Evolutionary conservation across 2,329 filamentous ascomycete species (phyloP).

Genomic region (Pyricularia grisea): DNA sequence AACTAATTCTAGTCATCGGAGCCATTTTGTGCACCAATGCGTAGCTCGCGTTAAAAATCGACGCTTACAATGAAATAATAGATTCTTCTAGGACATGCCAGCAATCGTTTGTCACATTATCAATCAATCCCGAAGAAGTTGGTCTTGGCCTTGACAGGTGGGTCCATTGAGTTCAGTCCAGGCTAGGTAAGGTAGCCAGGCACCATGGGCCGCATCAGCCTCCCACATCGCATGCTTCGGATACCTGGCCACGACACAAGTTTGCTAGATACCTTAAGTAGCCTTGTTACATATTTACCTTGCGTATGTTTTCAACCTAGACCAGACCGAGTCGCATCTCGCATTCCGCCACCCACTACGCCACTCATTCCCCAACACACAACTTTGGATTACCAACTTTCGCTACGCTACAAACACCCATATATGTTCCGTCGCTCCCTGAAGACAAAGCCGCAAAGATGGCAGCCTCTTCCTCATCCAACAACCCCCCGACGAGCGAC

Average conservation of each 20-base stretch:
- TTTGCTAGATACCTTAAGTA: too few species aligned
- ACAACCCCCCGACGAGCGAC: conserved; percentile 23
- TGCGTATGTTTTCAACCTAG: not conserved
- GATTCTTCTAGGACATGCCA: not conserved
- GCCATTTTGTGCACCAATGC: not conserved
- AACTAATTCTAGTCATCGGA: not conserved
- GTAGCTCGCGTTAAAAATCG: not conserved
- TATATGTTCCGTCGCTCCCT: not conserved
- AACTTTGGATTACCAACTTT: not conserved
- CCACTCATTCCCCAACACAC: not conserved
- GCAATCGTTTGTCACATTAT: not conserved
- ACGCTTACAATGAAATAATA: not conserved
- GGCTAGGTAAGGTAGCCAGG: not conserved
- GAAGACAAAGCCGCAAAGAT: not conserved
- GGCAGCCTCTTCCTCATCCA: conserved; percentile 24
- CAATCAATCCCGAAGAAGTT: not conserved
- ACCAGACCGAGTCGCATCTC: not conserved
- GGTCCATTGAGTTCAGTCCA: not conserved
- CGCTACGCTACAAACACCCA: not conserved
- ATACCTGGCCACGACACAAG: not conserved
- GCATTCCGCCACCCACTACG: not conserved
- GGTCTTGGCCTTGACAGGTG: not conserved
- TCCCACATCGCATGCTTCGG: not conserved
- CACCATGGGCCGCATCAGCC: not conserved
- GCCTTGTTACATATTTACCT: not conserved